Percentiles rank a stretch among this genome's conserved stretches.
Evolutionary conservation across 495 filamentous ascomycete species (phyloP).

Genomic region (Choiromyces venosus): DNA sequence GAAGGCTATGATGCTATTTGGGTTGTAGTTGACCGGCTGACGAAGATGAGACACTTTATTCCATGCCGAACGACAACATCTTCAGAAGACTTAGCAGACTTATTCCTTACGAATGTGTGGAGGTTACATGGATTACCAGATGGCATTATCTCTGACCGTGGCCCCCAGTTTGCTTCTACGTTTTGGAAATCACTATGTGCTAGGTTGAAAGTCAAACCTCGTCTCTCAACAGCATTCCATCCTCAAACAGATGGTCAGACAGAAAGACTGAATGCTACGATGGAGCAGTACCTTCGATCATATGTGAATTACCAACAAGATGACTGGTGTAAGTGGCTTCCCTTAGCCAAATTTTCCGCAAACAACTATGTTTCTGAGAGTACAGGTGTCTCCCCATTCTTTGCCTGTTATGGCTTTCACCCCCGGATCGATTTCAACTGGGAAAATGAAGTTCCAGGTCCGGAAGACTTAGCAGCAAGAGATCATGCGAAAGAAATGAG

Average conservation of each 20-base stretch:
- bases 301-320: conserved; percentile 27
- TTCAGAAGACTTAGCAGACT: background rate
- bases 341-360: conserved; percentile 31
- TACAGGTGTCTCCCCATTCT: background rate
- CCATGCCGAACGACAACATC: background rate
- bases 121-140: background rate
- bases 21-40: background rate
- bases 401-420: no score
- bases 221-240: conserved; percentile 19
- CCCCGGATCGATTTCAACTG: no score
- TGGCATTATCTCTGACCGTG: conserved; percentile 4
- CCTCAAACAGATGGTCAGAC: conserved; percentile 32
- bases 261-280: conserved; percentile 20
- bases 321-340: conserved; percentile 20
- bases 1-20: no score
- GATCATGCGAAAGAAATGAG: no score
- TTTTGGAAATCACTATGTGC: background rate
- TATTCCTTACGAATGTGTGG: background rate
- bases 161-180: background rate
- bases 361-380: no score
- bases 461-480: no score
- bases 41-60: background rate
- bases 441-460: no score
- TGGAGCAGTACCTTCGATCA: conserved; percentile 23
- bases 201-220: background rate